Base-by-base conservation (phyloP, 2,329 filamentous ascomycete species). In the Stagonosporopsis tanaceti region DNA sequence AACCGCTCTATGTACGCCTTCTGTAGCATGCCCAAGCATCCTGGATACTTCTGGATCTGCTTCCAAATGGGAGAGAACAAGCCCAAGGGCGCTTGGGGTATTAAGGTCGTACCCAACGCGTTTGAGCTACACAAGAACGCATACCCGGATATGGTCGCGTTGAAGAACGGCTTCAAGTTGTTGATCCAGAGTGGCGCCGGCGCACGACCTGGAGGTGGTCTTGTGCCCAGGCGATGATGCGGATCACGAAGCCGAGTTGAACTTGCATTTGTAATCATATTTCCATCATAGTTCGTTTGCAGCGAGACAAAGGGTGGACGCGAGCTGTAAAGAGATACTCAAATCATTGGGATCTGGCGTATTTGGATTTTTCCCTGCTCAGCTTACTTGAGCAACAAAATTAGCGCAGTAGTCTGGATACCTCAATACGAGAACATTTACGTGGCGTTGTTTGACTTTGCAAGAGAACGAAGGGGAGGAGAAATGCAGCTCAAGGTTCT, bases 131-230 rank as follows among this genome's bases (percentile, higher is more conserved):
- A 93, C 78, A 91, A 90, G 65, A 90, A 91, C 65, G 86, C 89
- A 50, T 99, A 99, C 74, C 94, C 95, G 0, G 93, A 98, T 70
- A 97, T 98, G 91, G 86, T 90, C 66, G 92, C 93, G 46, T 81
- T 99, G 62, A 97, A 94, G 82, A 99, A 99, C 79, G 95, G 94
- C 6, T 98, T 98, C 84, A 98, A 98, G 83, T 78, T 94, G 71
- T 83, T 93, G 52, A 93, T 93, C 12, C 53, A 53, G 47, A 57
- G 51, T 15, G 51, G 52, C 34, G 57, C 47, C 22, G 50, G 46
- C 22, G 55, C 52, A 41, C 38, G 50, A n/a, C 38, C 41, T 28
- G 47, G 48, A 15, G 47, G 34, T 17, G 51, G 40, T 35, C 45
- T 37, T 24, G 47, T 55, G 42, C 37, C 50, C 11, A 42, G 57